Evolutionary conservation across 2,329 filamentous ascomycete genomes (phyloP), one percentile per base, ranked within the genome.

Genomic region (Neobulgaria alba): DNA sequence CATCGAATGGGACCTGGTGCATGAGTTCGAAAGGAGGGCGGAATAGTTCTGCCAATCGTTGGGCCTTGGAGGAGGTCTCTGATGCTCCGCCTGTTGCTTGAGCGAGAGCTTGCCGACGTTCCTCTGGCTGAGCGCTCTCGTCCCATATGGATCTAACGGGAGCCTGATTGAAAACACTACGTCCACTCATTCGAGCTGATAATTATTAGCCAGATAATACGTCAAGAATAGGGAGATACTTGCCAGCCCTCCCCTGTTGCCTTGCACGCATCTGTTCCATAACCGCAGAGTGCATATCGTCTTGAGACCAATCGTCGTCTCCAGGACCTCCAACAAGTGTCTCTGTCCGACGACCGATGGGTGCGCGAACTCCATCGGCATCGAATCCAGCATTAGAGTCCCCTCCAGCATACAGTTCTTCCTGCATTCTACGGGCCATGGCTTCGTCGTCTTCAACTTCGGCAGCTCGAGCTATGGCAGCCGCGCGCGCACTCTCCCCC

Each of bases 11-110:
- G 21, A 86, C 63, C 23, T 77, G 76, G 16, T 77, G 79, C 68
- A 98, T 95, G 32, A 98, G 67, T 29, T 95, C 87, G 61, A 89
- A 92, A 0, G 92, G 92, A 2, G 92, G 92, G 29, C 89, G 77
- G 64, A 93, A 98, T 47, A 98, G 76, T 59, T 96, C 86, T 29
- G 90, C 88, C 3, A 98, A 78, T 54, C 85, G 79, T 50, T 74
- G 82, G 8, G 82, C 77, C 59, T 92, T 88, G 30, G 72, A 70
- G 4, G 79, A 80, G 47, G 72, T 55, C 51, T 82, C 75, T 17
- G 79, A 82, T 17, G 74, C 73, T 39, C 75, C 80, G 10, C 77
- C 79, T 0, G 79, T 83, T 3, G 78, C 75, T 39, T 68, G 68
- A 17, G 77, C 67, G 10, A 83, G 66, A 43, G 65, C 66, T 48